Evolutionary conservation across 2,329 filamentous ascomycete species (phyloP).

Genomic region (Sclerotinia subarctica): DNA sequence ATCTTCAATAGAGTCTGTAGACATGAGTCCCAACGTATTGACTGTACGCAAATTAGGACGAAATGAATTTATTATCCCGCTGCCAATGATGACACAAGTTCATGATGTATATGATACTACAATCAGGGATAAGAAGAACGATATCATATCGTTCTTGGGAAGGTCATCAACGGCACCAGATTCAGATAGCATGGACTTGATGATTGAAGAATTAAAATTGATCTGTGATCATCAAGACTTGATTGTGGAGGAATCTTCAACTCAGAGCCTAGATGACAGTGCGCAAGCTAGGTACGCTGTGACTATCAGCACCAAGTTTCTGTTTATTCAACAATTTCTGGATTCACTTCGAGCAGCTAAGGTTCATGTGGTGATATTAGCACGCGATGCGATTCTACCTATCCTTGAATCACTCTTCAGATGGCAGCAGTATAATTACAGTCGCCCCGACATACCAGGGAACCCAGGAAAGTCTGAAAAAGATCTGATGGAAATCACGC

Average conservation of each 20-base stretch:
- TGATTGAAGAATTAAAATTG: slow-evolving; percentile 51
- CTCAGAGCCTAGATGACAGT: slow-evolving; percentile 40
- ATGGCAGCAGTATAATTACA: slow-evolving; percentile 40
- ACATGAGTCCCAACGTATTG: not conserved
- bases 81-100: slow-evolving; percentile 54
- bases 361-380: slow-evolving; percentile 53
- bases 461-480: slow-evolving; percentile 34
- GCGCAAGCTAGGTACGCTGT: slow-evolving; percentile 51
- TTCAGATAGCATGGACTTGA: slow-evolving; percentile 44
- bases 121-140: slow-evolving; percentile 44
- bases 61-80: slow-evolving; percentile 52
- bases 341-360: slow-evolving; percentile 44
- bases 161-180: slow-evolving; percentile 29
- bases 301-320: slow-evolving; percentile 58
- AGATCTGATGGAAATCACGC: slow-evolving; percentile 27
- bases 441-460: slow-evolving; percentile 28
- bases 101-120: slow-evolving; percentile 52
- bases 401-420: slow-evolving; percentile 51
- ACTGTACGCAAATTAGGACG: slow-evolving; percentile 28
- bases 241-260: slow-evolving; percentile 46
- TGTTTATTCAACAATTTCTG: slow-evolving; percentile 56
- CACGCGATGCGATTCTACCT: slow-evolving; percentile 48
- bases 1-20: slow-evolving; percentile 10
- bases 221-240: slow-evolving; percentile 58
- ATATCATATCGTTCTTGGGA: slow-evolving; percentile 50